Evolutionary conservation across 768 basidiomycete genomes (phyloP).

Genomic region (Lactarius psammicola): DNA sequence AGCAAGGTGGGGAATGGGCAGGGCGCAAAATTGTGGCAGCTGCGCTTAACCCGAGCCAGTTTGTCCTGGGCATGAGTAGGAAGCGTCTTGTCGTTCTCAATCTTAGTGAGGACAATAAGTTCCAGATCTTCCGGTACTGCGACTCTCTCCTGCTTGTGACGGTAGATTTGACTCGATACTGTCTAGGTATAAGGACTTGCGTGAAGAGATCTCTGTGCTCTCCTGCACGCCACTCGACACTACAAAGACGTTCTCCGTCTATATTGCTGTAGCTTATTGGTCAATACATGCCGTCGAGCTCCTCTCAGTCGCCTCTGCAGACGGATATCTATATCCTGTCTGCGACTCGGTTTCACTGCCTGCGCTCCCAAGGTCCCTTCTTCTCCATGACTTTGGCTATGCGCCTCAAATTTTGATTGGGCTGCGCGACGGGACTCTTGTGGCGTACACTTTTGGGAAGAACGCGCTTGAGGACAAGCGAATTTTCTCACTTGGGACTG

Average conservation of each 20-base stretch:
- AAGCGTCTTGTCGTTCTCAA: constrained; percentile 54
- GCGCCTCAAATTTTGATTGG: constrained; percentile 67
- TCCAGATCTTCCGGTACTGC: constrained; percentile 38
- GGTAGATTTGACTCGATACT: not conserved
- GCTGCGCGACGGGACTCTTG: constrained; percentile 70
- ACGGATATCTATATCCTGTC: constrained; percentile 31
- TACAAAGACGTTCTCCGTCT: constrained; percentile 44
- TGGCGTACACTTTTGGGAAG: constrained; percentile 48
- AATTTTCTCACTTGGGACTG: constrained; percentile 59
- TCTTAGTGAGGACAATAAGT: constrained; percentile 42
- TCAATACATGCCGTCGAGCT: constrained; percentile 61
- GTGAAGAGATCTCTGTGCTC: constrained; percentile 64
- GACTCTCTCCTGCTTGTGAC: not conserved
- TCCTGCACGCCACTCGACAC: constrained; percentile 59
- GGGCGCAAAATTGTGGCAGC: constrained; percentile 61
- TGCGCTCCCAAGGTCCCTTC: constrained; percentile 45
- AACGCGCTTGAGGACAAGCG: constrained; percentile 49
- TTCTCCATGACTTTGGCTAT: constrained; percentile 59
- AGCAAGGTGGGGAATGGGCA: constrained; percentile 30
- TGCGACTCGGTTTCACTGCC: constrained; percentile 43
- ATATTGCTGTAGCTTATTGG: constrained; percentile 76
- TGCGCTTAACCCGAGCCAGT: constrained; percentile 64
- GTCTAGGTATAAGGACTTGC: constrained; percentile 21
- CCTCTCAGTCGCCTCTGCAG: constrained; percentile 39
- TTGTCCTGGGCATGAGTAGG: constrained; percentile 56